Percentiles rank a stretch among this genome's conserved stretches.
phyloP scores from a whole-genome alignment of 257 asterid genomes.

The Solanum peruvianum region DNA sequence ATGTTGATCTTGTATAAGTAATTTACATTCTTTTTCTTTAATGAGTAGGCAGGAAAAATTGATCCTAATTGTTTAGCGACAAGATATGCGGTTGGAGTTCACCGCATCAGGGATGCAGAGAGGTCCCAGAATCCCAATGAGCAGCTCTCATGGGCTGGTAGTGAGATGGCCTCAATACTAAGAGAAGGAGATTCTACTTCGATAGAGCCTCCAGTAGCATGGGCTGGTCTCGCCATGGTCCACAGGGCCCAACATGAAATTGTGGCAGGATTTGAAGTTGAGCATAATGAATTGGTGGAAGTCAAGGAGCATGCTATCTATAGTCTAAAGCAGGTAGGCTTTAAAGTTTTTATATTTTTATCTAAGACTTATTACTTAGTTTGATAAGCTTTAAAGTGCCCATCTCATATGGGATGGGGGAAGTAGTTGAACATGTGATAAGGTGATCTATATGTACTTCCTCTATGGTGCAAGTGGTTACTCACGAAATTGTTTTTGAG shows the following conservation, averaged over 20 bases:
- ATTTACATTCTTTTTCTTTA: constrained; percentile 2
- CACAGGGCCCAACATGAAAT: constrained; percentile 96
- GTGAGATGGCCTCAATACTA: constrained; percentile 91
- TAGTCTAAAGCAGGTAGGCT: constrained; percentile 80
- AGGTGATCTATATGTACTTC: not conserved
- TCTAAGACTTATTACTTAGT: not conserved
- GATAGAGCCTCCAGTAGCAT: constrained; percentile 75
- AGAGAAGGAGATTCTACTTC: constrained; percentile 77
- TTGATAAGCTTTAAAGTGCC: not conserved
- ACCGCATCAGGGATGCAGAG: constrained; percentile 91
- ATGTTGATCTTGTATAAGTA: constrained; percentile 1
- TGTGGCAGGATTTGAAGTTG: constrained; percentile 79
- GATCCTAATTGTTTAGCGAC: constrained; percentile 97
- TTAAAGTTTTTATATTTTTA: not conserved
- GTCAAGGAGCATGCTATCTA: constrained; percentile 72
- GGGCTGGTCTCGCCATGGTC: constrained; percentile 96
- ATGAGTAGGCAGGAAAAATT: constrained; percentile 73
- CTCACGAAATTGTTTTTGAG: not conserved
- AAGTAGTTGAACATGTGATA: not conserved
- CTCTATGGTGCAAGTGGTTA: not conserved
- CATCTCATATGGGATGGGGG: not conserved
- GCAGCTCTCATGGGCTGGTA: constrained; percentile 96
- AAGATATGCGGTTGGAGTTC: constrained; percentile 85
- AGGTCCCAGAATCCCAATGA: constrained; percentile 88
- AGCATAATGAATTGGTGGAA: constrained; percentile 57